Base-by-base conservation (phyloP, 345 rosid genomes). In the Dovyalis caffra region DNA sequence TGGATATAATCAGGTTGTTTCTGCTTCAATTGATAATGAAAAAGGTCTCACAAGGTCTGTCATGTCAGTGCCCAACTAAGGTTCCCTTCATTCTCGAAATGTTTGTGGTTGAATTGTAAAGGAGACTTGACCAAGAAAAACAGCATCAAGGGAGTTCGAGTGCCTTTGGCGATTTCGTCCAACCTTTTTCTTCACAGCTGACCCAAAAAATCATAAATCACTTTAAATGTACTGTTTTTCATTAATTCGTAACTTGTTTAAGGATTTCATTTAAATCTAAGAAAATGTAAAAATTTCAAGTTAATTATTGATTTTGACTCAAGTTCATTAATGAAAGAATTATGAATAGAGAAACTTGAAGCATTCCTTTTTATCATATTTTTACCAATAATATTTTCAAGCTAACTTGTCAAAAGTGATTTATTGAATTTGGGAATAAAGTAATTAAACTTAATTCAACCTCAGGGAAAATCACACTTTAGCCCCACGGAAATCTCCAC, bases 1-100 rank as follows among this genome's bases (percentile, higher is more conserved):
- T 11, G 47, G 45, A 38, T 61, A 61, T 28, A 43, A 40, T 23
- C 51, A 34, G 47, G 65, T 71, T 57, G 73, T 32, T 56, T 70
- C 64, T 70, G 73, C 26, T 70, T 70, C 64, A 18, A 53, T 70
- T 40, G 12, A 9, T 40, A 40, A 34, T 11, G 45, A 11, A 40
- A 40, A 40, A 1, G 16, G 45, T 40, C 72, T 31, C 11, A 62
- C 34, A 28, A 28, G 38, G 1, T 32, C 35, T 18, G 4, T 12
- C 33, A 9, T 66, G 31, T 31, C 26, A 4, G 35, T 66, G 63
- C 43, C 35, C 23, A 35, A 69, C 32, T 31, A 32, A 43, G 35
- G 26, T 67, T n/a, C 23, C 40, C 32, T 14, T 37, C 31, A 23
- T 66, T 66, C 8, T 47, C 29, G 60, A 32, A 66, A 32, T 47